A percentile compares a stretch with the other conserved stretches of the same genome.
phyloP scores from a whole-genome alignment of 805 yeast species.

The Lachancea kluyveri region DNA sequence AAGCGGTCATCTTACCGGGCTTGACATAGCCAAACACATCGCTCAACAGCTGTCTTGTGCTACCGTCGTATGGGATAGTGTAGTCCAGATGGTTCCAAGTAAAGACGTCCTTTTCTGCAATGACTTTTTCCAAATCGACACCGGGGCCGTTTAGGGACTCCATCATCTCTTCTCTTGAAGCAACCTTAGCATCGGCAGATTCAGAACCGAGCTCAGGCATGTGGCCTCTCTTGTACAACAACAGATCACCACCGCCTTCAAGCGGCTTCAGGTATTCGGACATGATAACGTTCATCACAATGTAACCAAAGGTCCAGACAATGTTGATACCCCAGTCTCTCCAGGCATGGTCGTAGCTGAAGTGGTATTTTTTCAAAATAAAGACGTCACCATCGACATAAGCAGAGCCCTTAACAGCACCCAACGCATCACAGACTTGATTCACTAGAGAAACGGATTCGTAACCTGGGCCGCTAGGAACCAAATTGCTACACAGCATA shows the following conservation, averaged over 20 bases:
- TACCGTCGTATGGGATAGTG: constrained; percentile 55
- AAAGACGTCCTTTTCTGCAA: constrained; percentile 46
- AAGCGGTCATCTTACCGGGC: constrained; percentile 76
- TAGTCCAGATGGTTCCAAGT: constrained; percentile 70
- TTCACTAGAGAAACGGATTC: constrained; percentile 33
- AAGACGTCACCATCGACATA: constrained; percentile 49
- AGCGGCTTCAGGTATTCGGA: constrained; percentile 34
- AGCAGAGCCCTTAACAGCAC: constrained; percentile 40
- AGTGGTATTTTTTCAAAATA: constrained; percentile 34
- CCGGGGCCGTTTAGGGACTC: constrained; percentile 28
- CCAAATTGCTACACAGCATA: constrained; percentile 42
- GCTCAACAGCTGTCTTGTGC: constrained; percentile 48
- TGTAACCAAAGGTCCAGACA: constrained; percentile 39
- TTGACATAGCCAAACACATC: constrained; percentile 66
- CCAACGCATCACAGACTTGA: constrained; percentile 47
- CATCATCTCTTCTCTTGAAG: constrained; percentile 36
- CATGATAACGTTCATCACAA: constrained; percentile 30
- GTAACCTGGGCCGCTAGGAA: constrained; percentile 56
- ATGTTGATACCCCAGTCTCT: constrained; percentile 54
- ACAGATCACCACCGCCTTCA: constrained; percentile 36
- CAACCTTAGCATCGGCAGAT: constrained; percentile 33
- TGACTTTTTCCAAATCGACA: constrained; percentile 28
- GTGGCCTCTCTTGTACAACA: constrained; percentile 41
- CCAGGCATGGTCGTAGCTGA: constrained; percentile 46
- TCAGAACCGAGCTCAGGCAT: constrained; percentile 32